Conservation (phyloP, 441 rosid genomes). For the Pelargonium citronellum region DNA sequence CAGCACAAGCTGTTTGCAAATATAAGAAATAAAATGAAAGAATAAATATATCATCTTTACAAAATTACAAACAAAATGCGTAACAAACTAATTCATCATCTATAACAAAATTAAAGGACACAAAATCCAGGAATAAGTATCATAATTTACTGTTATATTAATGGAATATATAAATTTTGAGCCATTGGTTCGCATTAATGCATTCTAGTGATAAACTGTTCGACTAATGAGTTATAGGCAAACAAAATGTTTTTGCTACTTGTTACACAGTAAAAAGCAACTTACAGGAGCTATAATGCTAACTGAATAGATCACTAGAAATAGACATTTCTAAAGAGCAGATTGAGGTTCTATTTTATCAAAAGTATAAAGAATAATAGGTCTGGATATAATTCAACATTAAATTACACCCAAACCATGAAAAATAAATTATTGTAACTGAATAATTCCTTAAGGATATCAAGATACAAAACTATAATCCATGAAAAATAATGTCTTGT, state of each 20-base stretch:
- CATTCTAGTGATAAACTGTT: too few species aligned
- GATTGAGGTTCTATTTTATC: not conserved
- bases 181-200: too few species aligned
- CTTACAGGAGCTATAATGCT: too few species aligned
- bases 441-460: too few species aligned
- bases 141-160: not conserved
- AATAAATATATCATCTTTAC: not conserved
- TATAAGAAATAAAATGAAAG: not conserved
- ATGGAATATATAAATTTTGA: too few species aligned
- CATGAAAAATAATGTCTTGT: too few species aligned
- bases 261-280: too few species aligned
- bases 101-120: not conserved
- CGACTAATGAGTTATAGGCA: too few species aligned
- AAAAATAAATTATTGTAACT: too few species aligned
- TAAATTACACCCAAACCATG: not conserved
- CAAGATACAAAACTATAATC: too few species aligned
- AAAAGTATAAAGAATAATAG: not conserved
- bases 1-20: constrained; percentile 66
- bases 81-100: not conserved
- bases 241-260: too few species aligned
- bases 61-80: not conserved
- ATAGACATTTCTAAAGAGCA: not conserved
- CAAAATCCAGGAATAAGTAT: not conserved
- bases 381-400: not conserved
- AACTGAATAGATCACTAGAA: too few species aligned